Evolutionary conservation across 352 stramenopile genomes (phyloP), one percentile per base, ranked within the genome.

Genomic region (Globisporangium sylvaticum): DNA sequence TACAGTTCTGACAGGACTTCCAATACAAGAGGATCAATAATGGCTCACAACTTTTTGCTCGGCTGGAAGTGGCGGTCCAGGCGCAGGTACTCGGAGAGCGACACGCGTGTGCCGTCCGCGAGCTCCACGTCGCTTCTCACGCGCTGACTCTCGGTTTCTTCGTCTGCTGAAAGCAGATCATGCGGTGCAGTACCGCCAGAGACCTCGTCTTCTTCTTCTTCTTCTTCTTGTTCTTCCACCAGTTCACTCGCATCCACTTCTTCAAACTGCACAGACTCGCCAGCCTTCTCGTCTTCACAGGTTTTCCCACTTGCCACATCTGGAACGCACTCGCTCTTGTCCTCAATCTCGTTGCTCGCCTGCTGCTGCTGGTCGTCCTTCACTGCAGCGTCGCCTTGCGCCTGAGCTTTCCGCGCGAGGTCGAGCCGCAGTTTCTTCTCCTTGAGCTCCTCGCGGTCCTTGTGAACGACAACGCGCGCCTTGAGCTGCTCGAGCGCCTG

Each of bases 71-170:
- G 42, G 63, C 77, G 76, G 32, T 79, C 66, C 73, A 89, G 77
- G 54, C 81, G 83, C 25, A 93, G 56, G 63, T 90, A 93, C 25
- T 89, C 83, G 8, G 75, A 66, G 0, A 93, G 71, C 55, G 81
- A 80, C 32, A 91, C 59, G 24, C 69, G 72, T 3, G 81, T 90
- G 24, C 83, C 78, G 27, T 90, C 84, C 0, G 80, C 60, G n/a
- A 93, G 67, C 60, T 90, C 77, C 37, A 93, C 67, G n/a, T 82
- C 70, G 9, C 69, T 87, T n/a, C 73, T 73, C 20, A 87, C 74
- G 3, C 67, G 66, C 1, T 66, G 68, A 15, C 58, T 75, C 58
- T 75, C 71, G 0, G 65, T 71, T 15, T 84, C 70, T 27, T 89
- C 67, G 52, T 77, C 69, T 0, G 67, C 3, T 9, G 46, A 29